Conservation (phyloP, 2,329 filamentous ascomycete genomes). For the Penicillium sp. region DNA sequence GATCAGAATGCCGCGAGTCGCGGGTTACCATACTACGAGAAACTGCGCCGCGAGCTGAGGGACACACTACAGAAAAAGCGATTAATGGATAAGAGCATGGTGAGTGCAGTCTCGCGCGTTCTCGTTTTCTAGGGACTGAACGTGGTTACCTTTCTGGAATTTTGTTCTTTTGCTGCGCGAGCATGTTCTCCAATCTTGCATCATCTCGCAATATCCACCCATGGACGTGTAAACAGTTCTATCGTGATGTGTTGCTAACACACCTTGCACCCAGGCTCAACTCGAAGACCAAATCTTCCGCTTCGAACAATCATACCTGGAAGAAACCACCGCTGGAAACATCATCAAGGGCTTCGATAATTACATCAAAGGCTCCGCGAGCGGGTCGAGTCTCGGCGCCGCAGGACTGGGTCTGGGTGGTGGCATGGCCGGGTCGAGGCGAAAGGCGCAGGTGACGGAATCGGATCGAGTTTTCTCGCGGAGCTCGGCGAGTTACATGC, state of each 20-base stretch:
- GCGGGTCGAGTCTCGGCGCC: conserved; percentile 43
- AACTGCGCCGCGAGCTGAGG: conserved; percentile 65
- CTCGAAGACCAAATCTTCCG: conserved; percentile 80
- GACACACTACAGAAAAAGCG: conserved; percentile 67
- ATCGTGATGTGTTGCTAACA: background rate
- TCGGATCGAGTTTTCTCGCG: conserved; percentile 50
- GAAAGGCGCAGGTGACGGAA: conserved; percentile 48
- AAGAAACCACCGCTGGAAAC: conserved; percentile 84
- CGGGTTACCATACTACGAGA: conserved; percentile 68
- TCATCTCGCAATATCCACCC: background rate
- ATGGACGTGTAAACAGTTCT: background rate
- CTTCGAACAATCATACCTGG: conserved; percentile 84
- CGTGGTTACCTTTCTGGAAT: background rate
- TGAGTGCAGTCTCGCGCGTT: conserved; percentile 33
- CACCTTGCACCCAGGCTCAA: conserved; percentile 45
- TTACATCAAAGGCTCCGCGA: conserved; percentile 84
- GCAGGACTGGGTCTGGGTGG: conserved; percentile 35
- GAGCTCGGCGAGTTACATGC: conserved; percentile 51
- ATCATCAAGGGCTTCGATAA: conserved; percentile 98
- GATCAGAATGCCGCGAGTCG: conserved; percentile 38
- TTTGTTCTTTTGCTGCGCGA: background rate
- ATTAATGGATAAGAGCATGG: conserved; percentile 61
- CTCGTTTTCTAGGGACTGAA: background rate
- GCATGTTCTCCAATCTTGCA: background rate
- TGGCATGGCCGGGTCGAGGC: conserved; percentile 33